Evolutionary conservation across 805 yeast genomes (phyloP), one percentile per base, ranked within the genome.

Genomic region (Spathaspora hagerdaliae): DNA sequence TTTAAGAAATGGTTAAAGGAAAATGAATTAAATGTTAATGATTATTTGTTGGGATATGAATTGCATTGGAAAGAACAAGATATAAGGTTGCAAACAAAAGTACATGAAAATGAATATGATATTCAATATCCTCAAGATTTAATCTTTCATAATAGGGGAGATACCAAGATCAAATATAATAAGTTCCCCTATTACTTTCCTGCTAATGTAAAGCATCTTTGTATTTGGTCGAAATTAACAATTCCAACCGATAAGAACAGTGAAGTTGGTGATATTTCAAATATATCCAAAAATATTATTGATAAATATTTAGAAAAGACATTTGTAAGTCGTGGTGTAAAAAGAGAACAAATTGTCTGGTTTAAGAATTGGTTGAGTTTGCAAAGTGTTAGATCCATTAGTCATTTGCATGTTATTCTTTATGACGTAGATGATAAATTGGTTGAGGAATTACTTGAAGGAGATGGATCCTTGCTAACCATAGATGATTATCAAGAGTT

Each of bases 281-380:
- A 60, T 0, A 54, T 55, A 9, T 68, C 76, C 15, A 73, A 78
- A 47, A 50, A 46, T 0, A 46, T 64, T 2, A 77, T 83, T 8
- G 74, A 76, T 41, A 52, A 49, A 19, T 76, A 77, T 45, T 65
- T 85, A 9, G 57, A 67, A 3, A 60, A 63, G 41, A 81, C 83
- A 4, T 76, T 85, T 46, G 64, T 72, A n/a, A 60, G 69, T 27
- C 64, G 65, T 31, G 75, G 72, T 8, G 57, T 70, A 12, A 55
- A 62, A 7, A 55, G 67, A 27, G 65, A 71, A 4, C 63, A 77
- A 35, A 54, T 77, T 38, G 58, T 71, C 1, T 85, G 92, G 92
- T 86, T 85, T 61, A 74, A 85, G 52, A 86, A 86, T 58, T 85
- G 86, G 79, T 76, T 83, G 7, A 71, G 75, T 6, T 60, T 86